Evolutionary conservation across 768 basidiomycete species (phyloP).

Genomic region (Serendipita sp.): DNA sequence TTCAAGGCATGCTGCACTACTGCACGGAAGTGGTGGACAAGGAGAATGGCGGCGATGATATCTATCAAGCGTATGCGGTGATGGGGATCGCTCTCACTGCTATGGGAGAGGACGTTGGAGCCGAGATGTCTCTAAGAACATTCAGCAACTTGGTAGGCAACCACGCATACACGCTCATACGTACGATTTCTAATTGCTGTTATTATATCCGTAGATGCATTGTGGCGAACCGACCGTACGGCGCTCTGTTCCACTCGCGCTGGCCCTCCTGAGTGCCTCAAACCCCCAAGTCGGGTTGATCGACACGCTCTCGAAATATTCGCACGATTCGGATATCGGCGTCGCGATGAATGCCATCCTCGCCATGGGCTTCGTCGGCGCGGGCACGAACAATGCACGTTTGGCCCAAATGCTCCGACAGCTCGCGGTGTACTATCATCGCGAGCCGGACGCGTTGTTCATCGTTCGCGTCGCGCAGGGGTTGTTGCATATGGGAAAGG

Average conservation of each 20-base stretch:
- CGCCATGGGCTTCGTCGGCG: constrained; percentile 96
- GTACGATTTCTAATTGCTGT: not conserved
- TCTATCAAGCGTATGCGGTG: constrained; percentile 84
- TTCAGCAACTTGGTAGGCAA: constrained; percentile 83
- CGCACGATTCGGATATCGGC: constrained; percentile 93
- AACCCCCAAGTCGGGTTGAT: constrained; percentile 90
- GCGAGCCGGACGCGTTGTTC: constrained; percentile 93
- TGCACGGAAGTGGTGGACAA: constrained; percentile 83
- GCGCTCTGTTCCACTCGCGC: constrained; percentile 87
- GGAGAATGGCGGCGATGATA: constrained; percentile 44
- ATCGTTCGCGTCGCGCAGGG: constrained; percentile 94
- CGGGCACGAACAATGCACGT: constrained; percentile 96
- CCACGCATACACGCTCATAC: constrained; percentile 6
- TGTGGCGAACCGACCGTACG: constrained; percentile 91
- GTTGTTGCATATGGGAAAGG: constrained; percentile 98
- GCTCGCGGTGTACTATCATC: constrained; percentile 94
- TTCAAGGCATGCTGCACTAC: constrained; percentile 82
- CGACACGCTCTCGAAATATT: constrained; percentile 96
- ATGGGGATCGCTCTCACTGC: constrained; percentile 87
- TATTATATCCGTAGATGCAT: constrained; percentile 95
- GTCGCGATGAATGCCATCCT: constrained; percentile 96
- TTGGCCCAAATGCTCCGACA: constrained; percentile 96
- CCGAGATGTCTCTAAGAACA: constrained; percentile 93
- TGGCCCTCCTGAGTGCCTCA: constrained; percentile 87
- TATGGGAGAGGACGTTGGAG: constrained; percentile 97